A percentile compares a stretch with the other conserved stretches of the same genome.
Conservation (phyloP, 495 filamentous ascomycete species). For the Penicillium antarcticum region DNA sequence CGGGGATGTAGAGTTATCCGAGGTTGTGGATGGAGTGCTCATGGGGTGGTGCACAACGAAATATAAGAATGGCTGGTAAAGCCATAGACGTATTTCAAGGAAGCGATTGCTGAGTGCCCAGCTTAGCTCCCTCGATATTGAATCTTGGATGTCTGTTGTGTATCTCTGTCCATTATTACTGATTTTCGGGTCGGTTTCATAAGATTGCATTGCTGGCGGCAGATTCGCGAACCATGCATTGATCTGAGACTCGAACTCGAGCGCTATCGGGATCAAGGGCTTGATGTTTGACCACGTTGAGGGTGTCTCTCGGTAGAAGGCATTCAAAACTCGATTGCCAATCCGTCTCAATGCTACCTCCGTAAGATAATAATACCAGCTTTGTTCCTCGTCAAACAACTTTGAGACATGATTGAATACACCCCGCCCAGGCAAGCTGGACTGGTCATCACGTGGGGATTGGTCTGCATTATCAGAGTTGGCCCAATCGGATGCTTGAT, state of each 20-base stretch:
- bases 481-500: constrained; percentile 12
- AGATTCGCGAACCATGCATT: constrained; percentile 6
- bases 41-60: neutral
- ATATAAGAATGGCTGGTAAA: constrained; percentile 8
- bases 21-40: neutral
- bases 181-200: neutral
- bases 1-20: neutral
- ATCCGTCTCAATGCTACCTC: constrained; percentile 30
- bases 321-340: constrained; percentile 10
- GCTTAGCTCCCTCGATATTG: constrained; percentile 5
- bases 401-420: neutral
- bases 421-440: neutral
- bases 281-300: constrained; percentile 8
- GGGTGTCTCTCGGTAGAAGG: neutral
- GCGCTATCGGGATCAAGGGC: constrained; percentile 3
- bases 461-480: neutral
- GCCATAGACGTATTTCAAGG: constrained; percentile 5
- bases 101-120: constrained; percentile 9
- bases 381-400: constrained; percentile 6
- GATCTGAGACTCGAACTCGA: constrained; percentile 7
- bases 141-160: neutral
- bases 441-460: neutral
- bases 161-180: neutral
- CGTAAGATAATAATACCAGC: constrained; percentile 35
- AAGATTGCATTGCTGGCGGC: constrained; percentile 4